A percentile compares a stretch with the other conserved stretches of the same genome.
Conservation (phyloP, 176 grass and related monocot species). For the Rhynchospora tenuis region DNA sequence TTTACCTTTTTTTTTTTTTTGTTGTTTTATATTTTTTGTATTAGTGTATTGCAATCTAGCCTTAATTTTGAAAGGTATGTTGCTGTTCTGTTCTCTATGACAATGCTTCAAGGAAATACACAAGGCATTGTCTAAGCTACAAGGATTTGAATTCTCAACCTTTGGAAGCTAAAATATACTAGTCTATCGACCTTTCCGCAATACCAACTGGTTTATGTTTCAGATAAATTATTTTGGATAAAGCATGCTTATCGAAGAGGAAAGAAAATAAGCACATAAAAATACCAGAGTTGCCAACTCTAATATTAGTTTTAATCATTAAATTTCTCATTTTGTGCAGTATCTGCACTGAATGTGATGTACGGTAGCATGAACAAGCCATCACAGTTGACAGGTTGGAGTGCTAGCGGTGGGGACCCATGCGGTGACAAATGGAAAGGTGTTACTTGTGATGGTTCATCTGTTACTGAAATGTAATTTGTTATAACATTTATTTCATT, state of each 20-base stretch:
- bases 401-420: slow-evolving; percentile 55
- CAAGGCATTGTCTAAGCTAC: not conserved
- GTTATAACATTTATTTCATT: slow-evolving; percentile 10
- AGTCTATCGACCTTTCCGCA: not conserved
- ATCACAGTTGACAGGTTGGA: slow-evolving; percentile 60
- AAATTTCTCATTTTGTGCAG: slow-evolving; percentile 25
- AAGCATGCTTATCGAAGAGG: not conserved
- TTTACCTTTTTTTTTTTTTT: not conserved
- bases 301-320: not conserved
- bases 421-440: slow-evolving; percentile 71
- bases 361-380: slow-evolving; percentile 67
- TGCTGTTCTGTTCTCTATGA: not conserved
- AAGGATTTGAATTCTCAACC: not conserved
- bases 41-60: not conserved
- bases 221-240: not conserved
- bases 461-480: slow-evolving; percentile 79
- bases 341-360: slow-evolving; percentile 77
- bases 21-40: not conserved
- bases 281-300: not conserved
- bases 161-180: not conserved
- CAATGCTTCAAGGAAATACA: not conserved
- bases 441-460: slow-evolving; percentile 58
- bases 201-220: not conserved
- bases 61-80: not conserved
- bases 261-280: not conserved